Evolutionary conservation across 345 rosid genomes (phyloP), one percentile per base, ranked within the genome.

Genomic region (Melaleuca alternifolia): DNA sequence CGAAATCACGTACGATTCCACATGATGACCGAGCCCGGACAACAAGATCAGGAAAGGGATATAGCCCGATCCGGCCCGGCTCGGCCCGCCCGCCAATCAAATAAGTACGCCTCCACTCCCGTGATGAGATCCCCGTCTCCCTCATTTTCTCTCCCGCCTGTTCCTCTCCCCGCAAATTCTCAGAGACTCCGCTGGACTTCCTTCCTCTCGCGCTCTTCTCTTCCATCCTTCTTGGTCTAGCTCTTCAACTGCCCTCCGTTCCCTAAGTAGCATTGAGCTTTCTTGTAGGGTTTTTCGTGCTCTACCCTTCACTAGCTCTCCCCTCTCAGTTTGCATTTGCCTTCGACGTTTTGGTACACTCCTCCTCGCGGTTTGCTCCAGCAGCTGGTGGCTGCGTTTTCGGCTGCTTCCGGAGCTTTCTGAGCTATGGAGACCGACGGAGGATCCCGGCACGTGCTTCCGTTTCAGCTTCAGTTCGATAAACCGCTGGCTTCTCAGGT

Each of bases 401-500:
- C 13, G 23, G 82, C 5, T 30, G 30, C 46, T 10, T 33, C 21
- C 46, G 23, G 33, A 26, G 16, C 30, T 24, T 51, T 61, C 85
- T 87, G 41, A 75, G 87, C 89, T 33, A 96, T 96, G 98, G 99
- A 93, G 89, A 94, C 95, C 4, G 95, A 95, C 48, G 84, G 54
- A 15, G 61, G 46, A 20, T 87, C 88, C 5, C 93, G 90, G 41
- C 95, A 85, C 4, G 83, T 88, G 81, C 86, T 93, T 62, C 98
- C 98, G 6, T 96, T 96, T 86, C 99, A 95, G 91, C 97, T 96
- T 46, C 99, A 95, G 82, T 93, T 95, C 79, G 98, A 97, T 85
- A 95, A 93, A 88, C 96, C 97, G 23, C 89, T 94, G 44, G 93
- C 94, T n/a, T 96, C 96, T 86, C 96, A 94, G 95, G 98, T 96